These are phyloP conservation scores for Didymella keratinophila DNA, from an alignment of 2,329 filamentous ascomycete species.

Conservation along the genomic window DNA sequence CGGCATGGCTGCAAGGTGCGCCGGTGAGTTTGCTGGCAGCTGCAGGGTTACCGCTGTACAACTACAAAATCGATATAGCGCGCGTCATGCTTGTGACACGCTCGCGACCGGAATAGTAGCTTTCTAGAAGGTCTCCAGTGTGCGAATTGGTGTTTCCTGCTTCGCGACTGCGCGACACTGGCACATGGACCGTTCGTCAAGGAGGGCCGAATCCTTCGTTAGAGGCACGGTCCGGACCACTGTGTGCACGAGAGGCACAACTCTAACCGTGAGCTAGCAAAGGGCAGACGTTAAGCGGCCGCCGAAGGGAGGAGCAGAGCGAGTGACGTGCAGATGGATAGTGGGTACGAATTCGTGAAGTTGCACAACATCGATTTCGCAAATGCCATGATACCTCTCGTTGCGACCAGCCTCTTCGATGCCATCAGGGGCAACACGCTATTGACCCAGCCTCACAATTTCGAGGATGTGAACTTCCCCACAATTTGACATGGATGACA, in stretches of 20 bases:
- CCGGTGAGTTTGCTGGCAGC: constrained; percentile 20
- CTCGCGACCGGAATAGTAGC: constrained; percentile 14
- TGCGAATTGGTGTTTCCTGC: constrained; percentile 16
- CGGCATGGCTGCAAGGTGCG: constrained; percentile 24
- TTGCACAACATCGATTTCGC: constrained; percentile 12
- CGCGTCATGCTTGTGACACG: constrained; percentile 33
- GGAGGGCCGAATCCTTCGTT: constrained; percentile 18
- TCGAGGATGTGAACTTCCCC: constrained; percentile 15
- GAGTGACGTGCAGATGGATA: constrained; percentile 6
- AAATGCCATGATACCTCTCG: constrained; percentile 7
- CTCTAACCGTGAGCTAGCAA: constrained; percentile 18
- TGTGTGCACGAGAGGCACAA: constrained; percentile 2
- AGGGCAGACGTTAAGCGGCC: constrained; percentile 12
- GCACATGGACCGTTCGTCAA: constrained; percentile 6
- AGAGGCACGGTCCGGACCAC: constrained; percentile 17
- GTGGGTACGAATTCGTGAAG: constrained; percentile 4
- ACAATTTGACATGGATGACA: constrained; percentile 20
- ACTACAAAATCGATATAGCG: constrained; percentile 22
- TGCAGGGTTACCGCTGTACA: constrained; percentile 23
- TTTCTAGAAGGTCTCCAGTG: constrained; percentile 13
- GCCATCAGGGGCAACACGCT: constrained; percentile 14
- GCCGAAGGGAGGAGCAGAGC: constrained; percentile 1
- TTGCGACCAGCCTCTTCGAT: constrained; percentile 8
- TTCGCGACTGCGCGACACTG: constrained; percentile 17
- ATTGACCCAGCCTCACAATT: constrained; percentile 21